These are phyloP conservation scores for Pterocarpus santalinus DNA, from an alignment of 306 rosid genomes.

Conservation along the genomic window DNA sequence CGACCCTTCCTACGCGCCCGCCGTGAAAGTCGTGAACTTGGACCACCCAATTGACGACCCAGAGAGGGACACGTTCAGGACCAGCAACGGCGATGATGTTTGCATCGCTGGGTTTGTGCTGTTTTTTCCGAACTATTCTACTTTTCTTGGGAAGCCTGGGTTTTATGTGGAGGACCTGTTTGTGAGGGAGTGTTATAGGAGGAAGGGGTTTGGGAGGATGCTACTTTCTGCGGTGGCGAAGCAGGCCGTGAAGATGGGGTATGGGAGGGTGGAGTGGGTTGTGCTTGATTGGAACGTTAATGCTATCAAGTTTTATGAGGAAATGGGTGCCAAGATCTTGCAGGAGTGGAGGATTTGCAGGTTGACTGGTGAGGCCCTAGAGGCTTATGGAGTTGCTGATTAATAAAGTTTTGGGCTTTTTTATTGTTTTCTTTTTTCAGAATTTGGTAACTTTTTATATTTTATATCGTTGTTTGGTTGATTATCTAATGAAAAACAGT, in stretches of 20 bases:
- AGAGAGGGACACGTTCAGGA: slow-evolving; percentile 57
- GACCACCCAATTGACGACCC: slow-evolving; percentile 74
- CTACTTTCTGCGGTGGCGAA: slow-evolving; percentile 76
- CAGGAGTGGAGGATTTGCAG: slow-evolving; percentile 91
- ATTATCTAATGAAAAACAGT: too few species aligned
- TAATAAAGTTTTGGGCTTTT: background rate
- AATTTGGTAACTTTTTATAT: too few species aligned
- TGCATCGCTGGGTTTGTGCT: slow-evolving; percentile 73
- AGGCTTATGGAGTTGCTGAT: slow-evolving; percentile 60
- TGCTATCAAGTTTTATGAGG: slow-evolving; percentile 81
- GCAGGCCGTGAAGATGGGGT: slow-evolving; percentile 93
- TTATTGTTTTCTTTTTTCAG: background rate
- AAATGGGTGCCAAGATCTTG: slow-evolving; percentile 80
- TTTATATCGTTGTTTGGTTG: too few species aligned
- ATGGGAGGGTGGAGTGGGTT: slow-evolving; percentile 88
- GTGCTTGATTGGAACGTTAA: slow-evolving; percentile 88
- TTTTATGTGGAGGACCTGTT: slow-evolving; percentile 83
- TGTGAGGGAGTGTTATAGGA: slow-evolving; percentile 80
- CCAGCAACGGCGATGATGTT: slow-evolving; percentile 33
- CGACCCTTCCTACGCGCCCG: slow-evolving; percentile 55
- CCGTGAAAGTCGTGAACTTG: slow-evolving; percentile 40
- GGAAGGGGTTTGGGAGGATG: slow-evolving; percentile 80
- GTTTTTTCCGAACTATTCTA: slow-evolving; percentile 81
- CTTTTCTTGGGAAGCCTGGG: slow-evolving; percentile 76
- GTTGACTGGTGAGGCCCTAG: slow-evolving; percentile 72